A percentile compares a stretch with the other conserved stretches of the same genome.
Conservation (phyloP, 176 grass and related monocot genomes). For the bread wheat (Triticum aestivum) region DNA sequence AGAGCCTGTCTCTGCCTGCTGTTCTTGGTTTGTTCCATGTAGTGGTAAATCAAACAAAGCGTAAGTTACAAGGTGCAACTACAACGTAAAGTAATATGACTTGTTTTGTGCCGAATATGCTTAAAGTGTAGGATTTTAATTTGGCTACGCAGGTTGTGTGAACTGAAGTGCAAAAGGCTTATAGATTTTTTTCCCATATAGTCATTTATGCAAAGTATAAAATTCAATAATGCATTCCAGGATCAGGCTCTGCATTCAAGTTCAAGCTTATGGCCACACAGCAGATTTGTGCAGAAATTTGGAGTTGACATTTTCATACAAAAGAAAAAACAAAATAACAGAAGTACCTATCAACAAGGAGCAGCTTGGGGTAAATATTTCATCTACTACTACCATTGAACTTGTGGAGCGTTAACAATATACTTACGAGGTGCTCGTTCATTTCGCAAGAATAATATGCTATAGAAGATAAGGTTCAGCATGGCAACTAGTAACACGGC, state of each 20-base stretch:
- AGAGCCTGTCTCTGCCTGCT: neutral
- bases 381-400: neutral
- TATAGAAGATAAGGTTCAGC: neutral
- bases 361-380: neutral
- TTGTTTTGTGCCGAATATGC: neutral
- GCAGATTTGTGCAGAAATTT: neutral
- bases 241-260: neutral
- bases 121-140: neutral
- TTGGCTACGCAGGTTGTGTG: neutral
- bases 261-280: neutral
- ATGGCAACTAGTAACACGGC: neutral
- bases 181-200: neutral
- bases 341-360: conserved; percentile 5
- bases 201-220: neutral
- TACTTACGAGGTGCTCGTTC: neutral
- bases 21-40: conserved; percentile 2
- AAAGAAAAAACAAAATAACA: neutral
- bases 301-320: neutral
- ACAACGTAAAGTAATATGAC: neutral
- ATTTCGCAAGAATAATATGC: conserved; percentile 5
- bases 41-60: conserved; percentile 1
- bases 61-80: neutral
- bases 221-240: neutral
- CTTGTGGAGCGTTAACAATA: neutral
- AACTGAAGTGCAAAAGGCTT: neutral